phyloP scores from a whole-genome alignment of 192 early-diverging fungal genomes.

The Gonapodya prolifera region DNA sequence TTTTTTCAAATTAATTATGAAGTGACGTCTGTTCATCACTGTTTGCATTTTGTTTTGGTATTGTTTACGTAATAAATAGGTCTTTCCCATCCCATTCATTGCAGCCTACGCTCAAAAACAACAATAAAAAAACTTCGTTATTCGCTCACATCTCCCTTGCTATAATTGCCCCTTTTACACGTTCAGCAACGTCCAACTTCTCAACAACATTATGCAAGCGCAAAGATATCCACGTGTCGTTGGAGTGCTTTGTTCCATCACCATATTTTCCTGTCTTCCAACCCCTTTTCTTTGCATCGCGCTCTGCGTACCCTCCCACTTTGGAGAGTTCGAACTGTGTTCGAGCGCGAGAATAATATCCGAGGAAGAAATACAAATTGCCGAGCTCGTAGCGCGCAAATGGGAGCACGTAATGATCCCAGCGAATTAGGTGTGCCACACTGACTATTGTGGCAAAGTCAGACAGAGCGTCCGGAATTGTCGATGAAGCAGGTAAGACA shows the following conservation, averaged over 20 bases:
- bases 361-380: conserved; percentile 17
- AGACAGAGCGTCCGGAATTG: neutral
- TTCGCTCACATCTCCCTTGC: neutral
- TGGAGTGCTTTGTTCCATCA: neutral
- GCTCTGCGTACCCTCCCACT: conserved; percentile 23
- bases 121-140: no score
- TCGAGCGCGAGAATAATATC: conserved; percentile 20
- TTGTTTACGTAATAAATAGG: no score
- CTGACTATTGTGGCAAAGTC: neutral
- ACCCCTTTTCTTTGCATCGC: conserved; percentile 9
- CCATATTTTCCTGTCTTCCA: neutral
- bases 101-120: no score
- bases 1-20: neutral
- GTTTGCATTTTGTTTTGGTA: neutral
- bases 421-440: conserved; percentile 11
- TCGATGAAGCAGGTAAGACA: neutral
- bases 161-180: neutral
- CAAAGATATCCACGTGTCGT: neutral
- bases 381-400: conserved; percentile 33
- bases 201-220: neutral
- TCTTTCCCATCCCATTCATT: no score
- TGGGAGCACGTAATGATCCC: conserved; percentile 37
- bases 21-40: neutral
- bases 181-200: neutral
- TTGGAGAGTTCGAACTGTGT: conserved; percentile 28